Percentiles rank a stretch among this genome's conserved stretches.
These are phyloP conservation scores for Vinca major DNA, from an alignment of 305 asterid genomes.

Conservation along the genomic window DNA sequence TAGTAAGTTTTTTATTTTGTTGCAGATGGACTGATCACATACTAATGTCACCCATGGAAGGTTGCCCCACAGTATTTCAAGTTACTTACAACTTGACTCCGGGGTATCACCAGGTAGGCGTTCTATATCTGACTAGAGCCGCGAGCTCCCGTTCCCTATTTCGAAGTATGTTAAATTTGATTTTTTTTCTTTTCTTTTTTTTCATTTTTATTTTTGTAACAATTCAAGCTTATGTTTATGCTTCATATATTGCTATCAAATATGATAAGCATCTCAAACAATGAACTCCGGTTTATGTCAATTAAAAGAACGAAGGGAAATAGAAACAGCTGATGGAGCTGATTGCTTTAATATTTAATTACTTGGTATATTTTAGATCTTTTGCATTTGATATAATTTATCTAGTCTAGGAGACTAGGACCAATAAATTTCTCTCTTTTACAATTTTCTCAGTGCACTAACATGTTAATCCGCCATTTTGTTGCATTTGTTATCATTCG, in stretches of 20 bases:
- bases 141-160: background rate
- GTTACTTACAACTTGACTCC: constrained; percentile 44
- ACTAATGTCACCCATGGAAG: constrained; percentile 55
- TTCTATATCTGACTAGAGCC: background rate
- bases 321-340: background rate
- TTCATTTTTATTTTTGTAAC: background rate
- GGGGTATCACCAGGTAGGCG: constrained; percentile 51
- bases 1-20: constrained; percentile 2
- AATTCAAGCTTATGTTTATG: background rate
- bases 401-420: background rate
- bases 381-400: background rate
- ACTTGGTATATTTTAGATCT: background rate
- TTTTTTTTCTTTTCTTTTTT: too few species aligned
- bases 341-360: background rate
- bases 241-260: background rate
- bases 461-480: background rate
- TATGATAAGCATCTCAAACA: background rate
- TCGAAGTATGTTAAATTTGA: background rate
- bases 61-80: constrained; percentile 56
- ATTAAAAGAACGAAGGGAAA: background rate
- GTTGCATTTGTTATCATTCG: background rate
- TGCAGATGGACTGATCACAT: constrained; percentile 56
- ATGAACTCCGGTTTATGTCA: background rate
- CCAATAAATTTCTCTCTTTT: background rate
- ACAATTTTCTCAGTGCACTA: background rate